These are phyloP conservation scores for Trichoderma harzianum DNA, from an alignment of 2,329 filamentous ascomycete species.

Conservation along the genomic window DNA sequence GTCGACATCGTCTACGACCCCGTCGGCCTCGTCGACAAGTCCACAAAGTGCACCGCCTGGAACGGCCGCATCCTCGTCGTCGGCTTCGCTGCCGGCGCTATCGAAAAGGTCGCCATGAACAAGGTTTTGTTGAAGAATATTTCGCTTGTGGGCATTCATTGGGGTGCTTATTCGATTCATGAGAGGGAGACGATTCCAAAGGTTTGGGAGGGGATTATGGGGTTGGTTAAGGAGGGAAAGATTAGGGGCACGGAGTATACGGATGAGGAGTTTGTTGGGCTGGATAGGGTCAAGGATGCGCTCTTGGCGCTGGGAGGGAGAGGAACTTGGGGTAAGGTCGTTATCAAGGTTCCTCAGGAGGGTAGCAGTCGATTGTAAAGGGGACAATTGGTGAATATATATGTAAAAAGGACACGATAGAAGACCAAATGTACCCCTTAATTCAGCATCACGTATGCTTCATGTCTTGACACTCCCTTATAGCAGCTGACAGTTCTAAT, in stretches of 20 bases:
- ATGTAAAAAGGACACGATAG: background rate
- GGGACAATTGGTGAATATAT: background rate
- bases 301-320: conserved; percentile 73
- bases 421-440: background rate
- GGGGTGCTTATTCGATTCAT: conserved; percentile 77
- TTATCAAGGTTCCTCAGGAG: conserved; percentile 76
- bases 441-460: background rate
- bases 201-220: conserved; percentile 82
- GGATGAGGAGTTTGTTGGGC: conserved; percentile 75
- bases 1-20: conserved; percentile 96
- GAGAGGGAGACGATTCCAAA: conserved; percentile 66
- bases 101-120: conserved; percentile 92
- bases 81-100: conserved; percentile 71
- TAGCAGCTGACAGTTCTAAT: background rate
- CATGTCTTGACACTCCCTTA: background rate
- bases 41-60: conserved; percentile 90
- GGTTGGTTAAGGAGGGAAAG: conserved; percentile 72
- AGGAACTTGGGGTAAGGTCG: conserved; percentile 94
- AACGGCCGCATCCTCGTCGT: conserved; percentile 85
- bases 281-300: conserved; percentile 75
- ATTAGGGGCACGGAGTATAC: conserved; percentile 79
- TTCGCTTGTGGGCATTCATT: conserved; percentile 82
- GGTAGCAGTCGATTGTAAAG: conserved; percentile 54
- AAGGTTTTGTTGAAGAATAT: conserved; percentile 93
- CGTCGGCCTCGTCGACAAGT: conserved; percentile 82